Evolutionary conservation across 192 early-diverging fungal species (phyloP).

Genomic region (Ambispora gerdemannii): DNA sequence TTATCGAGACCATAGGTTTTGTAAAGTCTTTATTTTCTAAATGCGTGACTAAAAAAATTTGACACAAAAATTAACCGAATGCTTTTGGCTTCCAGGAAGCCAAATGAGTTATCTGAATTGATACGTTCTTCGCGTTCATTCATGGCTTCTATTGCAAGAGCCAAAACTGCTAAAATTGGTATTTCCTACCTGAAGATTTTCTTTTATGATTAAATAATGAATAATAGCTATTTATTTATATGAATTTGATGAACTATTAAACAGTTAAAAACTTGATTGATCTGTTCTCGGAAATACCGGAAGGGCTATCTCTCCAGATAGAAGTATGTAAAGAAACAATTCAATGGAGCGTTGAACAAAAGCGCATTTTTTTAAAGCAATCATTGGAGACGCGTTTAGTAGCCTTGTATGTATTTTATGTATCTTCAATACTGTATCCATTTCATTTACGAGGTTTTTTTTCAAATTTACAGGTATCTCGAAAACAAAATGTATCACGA

Average conservation of each 20-base stretch:
- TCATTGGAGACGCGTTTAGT: slow-evolving; percentile 90
- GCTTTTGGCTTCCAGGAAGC: slow-evolving; percentile 50
- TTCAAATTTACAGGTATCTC: slow-evolving; percentile 50
- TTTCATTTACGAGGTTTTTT: not conserved
- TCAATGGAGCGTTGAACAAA: slow-evolving; percentile 87
- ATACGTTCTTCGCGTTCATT: slow-evolving; percentile 76
- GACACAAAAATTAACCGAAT: no score
- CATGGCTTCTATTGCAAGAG: slow-evolving; percentile 85
- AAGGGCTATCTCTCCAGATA: slow-evolving; percentile 86
- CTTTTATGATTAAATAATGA: not conserved
- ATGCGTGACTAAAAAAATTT: no score
- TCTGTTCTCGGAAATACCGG: slow-evolving; percentile 81
- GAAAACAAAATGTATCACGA: slow-evolving; percentile 96
- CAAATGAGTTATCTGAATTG: slow-evolving; percentile 74
- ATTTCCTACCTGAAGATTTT: slow-evolving; percentile 30
- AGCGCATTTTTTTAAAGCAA: slow-evolving; percentile 94
- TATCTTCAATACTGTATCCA: not conserved
- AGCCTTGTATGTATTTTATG: slow-evolving; percentile 58
- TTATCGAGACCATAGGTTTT: slow-evolving; percentile 63
- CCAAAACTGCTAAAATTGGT: slow-evolving; percentile 95
- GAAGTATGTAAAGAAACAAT: slow-evolving; percentile 91
- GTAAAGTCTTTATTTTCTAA: not conserved
- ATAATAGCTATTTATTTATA: not conserved
- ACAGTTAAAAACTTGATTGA: slow-evolving; percentile 82
- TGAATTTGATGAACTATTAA: not conserved